These are phyloP conservation scores for Lecanoromycetidae sp. DNA, from an alignment of 2,329 filamentous ascomycete species.

Conservation along the genomic window DNA sequence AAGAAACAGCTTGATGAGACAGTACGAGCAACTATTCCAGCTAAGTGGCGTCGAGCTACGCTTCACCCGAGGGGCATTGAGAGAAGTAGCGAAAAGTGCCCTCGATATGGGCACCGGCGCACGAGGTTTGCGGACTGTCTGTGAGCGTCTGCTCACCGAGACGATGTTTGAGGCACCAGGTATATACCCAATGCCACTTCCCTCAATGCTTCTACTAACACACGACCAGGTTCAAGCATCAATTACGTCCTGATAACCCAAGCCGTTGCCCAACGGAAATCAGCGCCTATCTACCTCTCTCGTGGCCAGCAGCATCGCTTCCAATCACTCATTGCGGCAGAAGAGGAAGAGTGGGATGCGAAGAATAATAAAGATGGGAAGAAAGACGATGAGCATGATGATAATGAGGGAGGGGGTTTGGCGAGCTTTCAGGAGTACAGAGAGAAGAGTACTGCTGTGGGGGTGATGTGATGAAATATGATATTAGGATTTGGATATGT, in stretches of 20 bases:
- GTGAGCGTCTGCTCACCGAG: conserved; percentile 66
- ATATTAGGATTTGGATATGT: background rate
- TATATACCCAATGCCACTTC: conserved; percentile 5
- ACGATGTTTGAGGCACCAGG: conserved; percentile 68
- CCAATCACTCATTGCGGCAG: conserved; percentile 38
- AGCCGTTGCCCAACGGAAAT: conserved; percentile 50
- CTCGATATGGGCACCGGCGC: conserved; percentile 64
- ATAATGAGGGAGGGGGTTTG: conserved; percentile 13
- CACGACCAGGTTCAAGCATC: conserved; percentile 37
- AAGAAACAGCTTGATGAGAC: conserved; percentile 71
- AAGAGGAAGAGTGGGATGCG: conserved; percentile 40
- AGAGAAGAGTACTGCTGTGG: conserved; percentile 26
- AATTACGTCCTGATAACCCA: conserved; percentile 65
- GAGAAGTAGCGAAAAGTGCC: conserved; percentile 64
- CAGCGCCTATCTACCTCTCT: conserved; percentile 41
- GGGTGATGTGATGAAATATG: conserved; percentile 17
- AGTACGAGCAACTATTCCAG: conserved; percentile 80
- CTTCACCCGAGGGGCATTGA: conserved; percentile 72
- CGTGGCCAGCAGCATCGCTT: conserved; percentile 40
- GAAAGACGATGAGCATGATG: conserved; percentile 20
- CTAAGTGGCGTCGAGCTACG: conserved; percentile 64
- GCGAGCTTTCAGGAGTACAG: conserved; percentile 36
- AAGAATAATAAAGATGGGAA: conserved; percentile 27
- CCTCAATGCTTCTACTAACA: background rate
- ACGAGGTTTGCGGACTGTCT: conserved; percentile 64